phyloP scores from a whole-genome alignment of 2,329 filamentous ascomycete genomes.

The Colletotrichum truncatum region DNA sequence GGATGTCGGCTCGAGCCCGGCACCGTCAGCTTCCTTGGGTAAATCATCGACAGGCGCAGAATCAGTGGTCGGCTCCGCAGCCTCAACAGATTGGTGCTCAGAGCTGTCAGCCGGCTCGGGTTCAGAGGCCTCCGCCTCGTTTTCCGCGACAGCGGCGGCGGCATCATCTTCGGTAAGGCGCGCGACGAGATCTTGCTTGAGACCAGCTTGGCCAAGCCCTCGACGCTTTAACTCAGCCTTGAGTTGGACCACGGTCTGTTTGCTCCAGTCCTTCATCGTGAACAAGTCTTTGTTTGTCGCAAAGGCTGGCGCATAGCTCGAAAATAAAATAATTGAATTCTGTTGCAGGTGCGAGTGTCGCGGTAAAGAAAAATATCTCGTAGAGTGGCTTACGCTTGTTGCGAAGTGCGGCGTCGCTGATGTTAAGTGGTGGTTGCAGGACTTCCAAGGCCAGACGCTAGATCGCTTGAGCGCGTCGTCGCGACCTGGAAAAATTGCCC shows the following conservation, averaged over 20 bases:
- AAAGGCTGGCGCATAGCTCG: constrained; percentile 25
- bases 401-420: not conserved
- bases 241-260: constrained; percentile 78
- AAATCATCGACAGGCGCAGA: constrained; percentile 9
- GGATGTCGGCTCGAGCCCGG: not conserved
- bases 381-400: not conserved
- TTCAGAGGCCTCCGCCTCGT: constrained; percentile 17
- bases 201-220: constrained; percentile 73
- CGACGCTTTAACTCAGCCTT: constrained; percentile 78
- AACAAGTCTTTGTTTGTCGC: constrained; percentile 35
- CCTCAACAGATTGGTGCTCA: constrained; percentile 17
- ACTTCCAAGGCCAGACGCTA: not conserved
- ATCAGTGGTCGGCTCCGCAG: constrained; percentile 26
- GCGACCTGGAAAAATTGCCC: constrained; percentile 32
- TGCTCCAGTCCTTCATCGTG: constrained; percentile 62
- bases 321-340: not conserved
- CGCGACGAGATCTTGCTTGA: constrained; percentile 77
- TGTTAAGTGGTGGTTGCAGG: not conserved
- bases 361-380: not conserved
- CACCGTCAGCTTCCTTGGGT: not conserved
- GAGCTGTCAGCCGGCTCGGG: not conserved
- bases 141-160: not conserved
- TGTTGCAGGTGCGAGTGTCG: not conserved
- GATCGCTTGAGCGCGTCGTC: constrained; percentile 26
- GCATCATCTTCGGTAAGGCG: constrained; percentile 60